Conservation (phyloP, 1,284 basidiomycete genomes). For the Entoloma clypeatum region DNA sequence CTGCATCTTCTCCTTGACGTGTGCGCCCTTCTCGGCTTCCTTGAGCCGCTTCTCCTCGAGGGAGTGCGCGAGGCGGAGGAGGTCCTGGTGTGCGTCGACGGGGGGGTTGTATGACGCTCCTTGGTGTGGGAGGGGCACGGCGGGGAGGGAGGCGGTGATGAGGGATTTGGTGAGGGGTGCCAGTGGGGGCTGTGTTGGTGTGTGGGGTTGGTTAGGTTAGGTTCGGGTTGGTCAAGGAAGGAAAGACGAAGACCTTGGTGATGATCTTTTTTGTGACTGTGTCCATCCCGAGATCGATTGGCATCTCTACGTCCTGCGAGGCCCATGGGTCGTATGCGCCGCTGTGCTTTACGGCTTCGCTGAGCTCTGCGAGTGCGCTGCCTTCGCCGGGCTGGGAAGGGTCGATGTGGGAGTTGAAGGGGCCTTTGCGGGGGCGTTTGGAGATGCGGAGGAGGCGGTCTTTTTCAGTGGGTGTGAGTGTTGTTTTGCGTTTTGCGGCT, state of each 20-base stretch:
- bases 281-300: constrained; percentile 41
- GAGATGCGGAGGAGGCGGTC: constrained; percentile 71
- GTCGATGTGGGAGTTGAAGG: constrained; percentile 67
- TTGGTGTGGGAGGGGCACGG: constrained; percentile 74
- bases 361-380: constrained; percentile 57
- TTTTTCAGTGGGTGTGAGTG: constrained; percentile 61
- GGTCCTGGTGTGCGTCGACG: constrained; percentile 69
- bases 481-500: constrained; percentile 33
- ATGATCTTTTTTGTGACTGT: constrained; percentile 41
- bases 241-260: constrained; percentile 58
- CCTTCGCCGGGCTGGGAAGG: constrained; percentile 60
- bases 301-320: constrained; percentile 32
- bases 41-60: constrained; percentile 60
- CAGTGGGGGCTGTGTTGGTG: no score
- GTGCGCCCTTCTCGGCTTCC: constrained; percentile 53
- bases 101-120: constrained; percentile 96
- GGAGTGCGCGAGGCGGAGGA: constrained; percentile 70
- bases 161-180: no score
- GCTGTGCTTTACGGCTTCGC: constrained; percentile 65
- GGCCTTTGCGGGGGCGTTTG: constrained; percentile 64
- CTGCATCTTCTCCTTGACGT: constrained; percentile 54
- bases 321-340: constrained; percentile 76
- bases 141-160: no score
- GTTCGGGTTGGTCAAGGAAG: no score
- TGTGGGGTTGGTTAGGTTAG: no score